Base-by-base conservation (phyloP, 306 rosid species). In the Gynostemma pentaphyllum region DNA sequence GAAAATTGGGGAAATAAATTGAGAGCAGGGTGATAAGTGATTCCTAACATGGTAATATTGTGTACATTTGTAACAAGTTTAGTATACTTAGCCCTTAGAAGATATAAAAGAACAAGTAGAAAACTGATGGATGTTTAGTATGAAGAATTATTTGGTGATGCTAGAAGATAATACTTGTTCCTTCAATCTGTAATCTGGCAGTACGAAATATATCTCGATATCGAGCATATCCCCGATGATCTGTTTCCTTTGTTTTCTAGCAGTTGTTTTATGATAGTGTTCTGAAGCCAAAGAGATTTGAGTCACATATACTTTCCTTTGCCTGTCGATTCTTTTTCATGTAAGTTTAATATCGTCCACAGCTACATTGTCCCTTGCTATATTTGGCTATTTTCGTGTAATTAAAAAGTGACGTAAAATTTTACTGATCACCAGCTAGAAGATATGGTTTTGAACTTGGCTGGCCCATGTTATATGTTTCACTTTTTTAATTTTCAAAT, bases 161-260 rank as follows among this genome's bases (percentile, higher is more conserved):
- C 37, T 8, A 2, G 66, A 24, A 24, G n/a, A 61, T 40, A 21
- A 10, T 7, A 8, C n/a, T 40, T 0, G 8, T 19, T 39, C 23
- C 34, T 60, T 59, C 12, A 14, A 59, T 59, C 5, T 36, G 29
- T 37, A 59, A 59, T 34, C 64, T 34, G 47, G 30, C 65, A 59
- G 34, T 28, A 22, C 13, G 34, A 61, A 61, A 40, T 61, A 39
- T 40, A 36, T 61, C 14, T 61, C 24, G 49, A 45, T 37, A 41
- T 45, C 70, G 41, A 68, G 55, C 56, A 51, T 39, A 78, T 69
- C 79, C 47, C 64, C 19, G 48, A 65, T 62, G 77, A 83, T 68
- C 73, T 52, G 32, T 75, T 55, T 69, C 28, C 48, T 57, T 71
- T 75, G 79, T 77, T 75, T 59, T 74, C 48, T 73, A 46, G 80